Conservation (phyloP, 75 land plant species). For the Sequoia sempervirens region DNA sequence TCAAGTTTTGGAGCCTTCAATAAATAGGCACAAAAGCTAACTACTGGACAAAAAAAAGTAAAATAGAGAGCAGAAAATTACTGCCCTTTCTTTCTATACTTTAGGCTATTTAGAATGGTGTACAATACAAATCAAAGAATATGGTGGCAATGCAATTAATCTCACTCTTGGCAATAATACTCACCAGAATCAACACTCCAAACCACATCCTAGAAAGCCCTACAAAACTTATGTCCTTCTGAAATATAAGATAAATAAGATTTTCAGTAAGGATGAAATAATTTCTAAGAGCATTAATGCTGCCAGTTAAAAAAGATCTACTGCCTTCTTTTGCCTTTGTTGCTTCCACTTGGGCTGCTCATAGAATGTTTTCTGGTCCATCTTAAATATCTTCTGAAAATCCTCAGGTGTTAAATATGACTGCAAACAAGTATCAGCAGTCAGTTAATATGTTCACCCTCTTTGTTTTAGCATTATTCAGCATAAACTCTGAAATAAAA, state of each 20-base stretch:
- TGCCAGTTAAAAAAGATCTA: conserved; percentile 21
- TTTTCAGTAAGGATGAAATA: neutral
- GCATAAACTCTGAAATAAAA: neutral
- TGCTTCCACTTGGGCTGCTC: conserved; percentile 56
- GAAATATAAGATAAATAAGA: neutral
- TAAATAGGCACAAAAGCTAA: neutral
- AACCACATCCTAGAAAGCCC: neutral
- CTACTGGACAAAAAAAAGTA: neutral
- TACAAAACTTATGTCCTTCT: neutral
- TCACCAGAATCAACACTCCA: conserved; percentile 1
- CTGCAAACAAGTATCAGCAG: conserved; percentile 15
- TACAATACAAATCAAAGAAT: neutral
- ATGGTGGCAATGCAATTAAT: neutral
- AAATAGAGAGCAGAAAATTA: neutral
- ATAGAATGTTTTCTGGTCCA: conserved; percentile 35
- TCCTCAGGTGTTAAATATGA: conserved; percentile 38
- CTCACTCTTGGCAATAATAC: neutral
- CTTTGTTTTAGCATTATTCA: neutral
- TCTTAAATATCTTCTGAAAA: conserved; percentile 37
- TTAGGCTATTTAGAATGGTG: neutral
- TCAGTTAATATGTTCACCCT: neutral
- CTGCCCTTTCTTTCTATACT: neutral
- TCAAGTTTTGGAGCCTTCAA: neutral
- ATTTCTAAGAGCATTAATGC: neutral
- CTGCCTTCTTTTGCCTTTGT: conserved; percentile 24